Evolutionary conservation across 176 grass and related monocot species (phyloP).

Genomic region (Avena insularis): DNA sequence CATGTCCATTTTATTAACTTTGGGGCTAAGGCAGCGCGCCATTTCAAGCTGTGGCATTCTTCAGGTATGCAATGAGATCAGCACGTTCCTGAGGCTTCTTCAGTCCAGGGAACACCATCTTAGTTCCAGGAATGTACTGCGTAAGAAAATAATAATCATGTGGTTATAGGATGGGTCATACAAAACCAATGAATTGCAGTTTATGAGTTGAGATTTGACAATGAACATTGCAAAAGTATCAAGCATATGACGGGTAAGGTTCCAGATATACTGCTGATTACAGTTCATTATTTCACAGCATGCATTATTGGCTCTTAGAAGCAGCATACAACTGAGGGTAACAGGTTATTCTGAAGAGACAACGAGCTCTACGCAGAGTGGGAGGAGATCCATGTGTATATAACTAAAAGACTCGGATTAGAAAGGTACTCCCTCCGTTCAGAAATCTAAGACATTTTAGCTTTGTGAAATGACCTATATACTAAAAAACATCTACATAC

Average conservation of each 20-base stretch:
- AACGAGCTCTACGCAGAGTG: background rate
- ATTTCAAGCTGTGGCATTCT: conserved; percentile 50
- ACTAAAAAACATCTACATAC: too few relatives aligned
- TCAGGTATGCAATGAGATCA: conserved; percentile 63
- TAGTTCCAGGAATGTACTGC: conserved; percentile 61
- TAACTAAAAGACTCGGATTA: background rate
- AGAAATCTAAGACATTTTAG: too few relatives aligned
- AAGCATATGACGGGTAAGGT: background rate
- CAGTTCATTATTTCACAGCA: background rate
- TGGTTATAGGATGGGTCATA: background rate
- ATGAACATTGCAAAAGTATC: background rate
- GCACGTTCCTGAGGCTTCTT: conserved; percentile 77
- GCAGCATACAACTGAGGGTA: background rate
- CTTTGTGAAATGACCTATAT: too few relatives aligned
- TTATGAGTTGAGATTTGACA: background rate
- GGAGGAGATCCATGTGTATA: background rate
- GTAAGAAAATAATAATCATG: background rate
- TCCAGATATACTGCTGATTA: background rate
- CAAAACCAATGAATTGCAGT: background rate
- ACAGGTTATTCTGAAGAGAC: background rate
- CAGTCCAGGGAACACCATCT: conserved; percentile 77
- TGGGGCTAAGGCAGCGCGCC: background rate
- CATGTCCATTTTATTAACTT: conserved; percentile 20
- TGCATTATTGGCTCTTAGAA: conserved; percentile 12
- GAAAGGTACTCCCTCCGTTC: background rate